phyloP scores from a whole-genome alignment of 495 filamentous ascomycete species.

The Daldinia vernicosa region DNA sequence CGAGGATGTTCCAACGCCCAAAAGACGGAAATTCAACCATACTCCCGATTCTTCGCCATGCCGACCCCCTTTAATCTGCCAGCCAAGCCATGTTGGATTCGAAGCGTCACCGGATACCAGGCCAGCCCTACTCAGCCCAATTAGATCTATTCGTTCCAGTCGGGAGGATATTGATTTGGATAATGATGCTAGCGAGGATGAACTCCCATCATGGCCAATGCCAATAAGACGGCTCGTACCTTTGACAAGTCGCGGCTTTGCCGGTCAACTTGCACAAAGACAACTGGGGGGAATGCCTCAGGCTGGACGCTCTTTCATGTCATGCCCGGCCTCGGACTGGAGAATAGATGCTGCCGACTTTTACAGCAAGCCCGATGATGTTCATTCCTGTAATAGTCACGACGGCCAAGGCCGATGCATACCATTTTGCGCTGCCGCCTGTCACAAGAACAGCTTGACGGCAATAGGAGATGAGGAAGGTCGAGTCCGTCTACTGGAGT shows the following conservation, averaged over 20 bases:
- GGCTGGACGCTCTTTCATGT: constrained; percentile 45
- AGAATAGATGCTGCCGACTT: constrained; percentile 77
- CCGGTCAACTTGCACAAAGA: constrained; percentile 54
- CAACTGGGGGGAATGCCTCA: constrained; percentile 51
- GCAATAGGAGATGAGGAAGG: constrained; percentile 94
- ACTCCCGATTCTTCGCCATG: constrained; percentile 45
- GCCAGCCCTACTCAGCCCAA: constrained; percentile 48
- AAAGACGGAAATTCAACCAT: constrained; percentile 55
- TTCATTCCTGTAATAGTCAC: constrained; percentile 66
- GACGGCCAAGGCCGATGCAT: constrained; percentile 66
- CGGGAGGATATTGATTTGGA: constrained; percentile 42
- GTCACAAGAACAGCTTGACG: constrained; percentile 82
- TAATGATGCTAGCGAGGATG: constrained; percentile 48
- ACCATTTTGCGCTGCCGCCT: constrained; percentile 79
- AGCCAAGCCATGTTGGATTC: constrained; percentile 36
- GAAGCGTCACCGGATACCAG: constrained; percentile 33
- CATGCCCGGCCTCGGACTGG: constrained; percentile 66
- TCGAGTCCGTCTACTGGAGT: constrained; percentile 79
- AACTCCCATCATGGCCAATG: constrained; percentile 18
- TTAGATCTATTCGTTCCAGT: constrained; percentile 46
- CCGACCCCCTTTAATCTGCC: constrained; percentile 44
- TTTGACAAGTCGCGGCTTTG: constrained; percentile 51
- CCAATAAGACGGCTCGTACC: constrained; percentile 42
- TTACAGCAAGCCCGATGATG: constrained; percentile 71
- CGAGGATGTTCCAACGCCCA: constrained; percentile 39